Percentiles rank a stretch among this genome's conserved stretches.
phyloP scores from a whole-genome alignment of 2,329 filamentous ascomycete genomes.

The Clonostachys sp. region DNA sequence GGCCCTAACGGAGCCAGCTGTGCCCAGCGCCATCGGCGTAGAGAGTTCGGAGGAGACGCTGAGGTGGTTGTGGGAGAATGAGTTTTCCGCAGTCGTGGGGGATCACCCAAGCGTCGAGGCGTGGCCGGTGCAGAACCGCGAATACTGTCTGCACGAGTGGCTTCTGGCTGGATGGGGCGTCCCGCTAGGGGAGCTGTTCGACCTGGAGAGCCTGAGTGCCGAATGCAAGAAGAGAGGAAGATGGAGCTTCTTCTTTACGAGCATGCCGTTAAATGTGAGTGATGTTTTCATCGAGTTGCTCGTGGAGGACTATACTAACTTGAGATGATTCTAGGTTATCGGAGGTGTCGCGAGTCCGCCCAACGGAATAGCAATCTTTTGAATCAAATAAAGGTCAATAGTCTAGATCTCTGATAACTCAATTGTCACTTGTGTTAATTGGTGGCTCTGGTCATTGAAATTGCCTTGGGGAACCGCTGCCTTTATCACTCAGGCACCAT shows the following conservation, averaged over 20 bases:
- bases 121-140: conserved; percentile 28
- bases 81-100: conserved; percentile 50
- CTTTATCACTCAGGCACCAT: no score
- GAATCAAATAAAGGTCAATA: not conserved
- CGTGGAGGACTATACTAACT: not conserved
- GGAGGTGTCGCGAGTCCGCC: conserved; percentile 31
- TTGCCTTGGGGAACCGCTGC: not conserved
- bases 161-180: conserved; percentile 44
- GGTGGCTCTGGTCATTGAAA: not conserved
- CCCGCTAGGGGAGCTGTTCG: conserved; percentile 44
- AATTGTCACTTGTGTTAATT: not conserved
- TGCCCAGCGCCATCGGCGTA: conserved; percentile 31
- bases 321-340: conserved; percentile 12
- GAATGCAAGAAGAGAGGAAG: conserved; percentile 22
- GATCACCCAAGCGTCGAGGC: conserved; percentile 50
- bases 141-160: conserved; percentile 34
- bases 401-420: no score
- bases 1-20: conserved; percentile 19
- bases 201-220: conserved; percentile 30
- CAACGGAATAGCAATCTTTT: conserved; percentile 31
- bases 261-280: conserved; percentile 24
- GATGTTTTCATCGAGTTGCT: not conserved
- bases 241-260: conserved; percentile 35
- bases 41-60: conserved; percentile 41
- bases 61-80: conserved; percentile 52